phyloP scores from a whole-genome alignment of 371 early-diverging fungal genomes.

The Mortierella sp. region DNA sequence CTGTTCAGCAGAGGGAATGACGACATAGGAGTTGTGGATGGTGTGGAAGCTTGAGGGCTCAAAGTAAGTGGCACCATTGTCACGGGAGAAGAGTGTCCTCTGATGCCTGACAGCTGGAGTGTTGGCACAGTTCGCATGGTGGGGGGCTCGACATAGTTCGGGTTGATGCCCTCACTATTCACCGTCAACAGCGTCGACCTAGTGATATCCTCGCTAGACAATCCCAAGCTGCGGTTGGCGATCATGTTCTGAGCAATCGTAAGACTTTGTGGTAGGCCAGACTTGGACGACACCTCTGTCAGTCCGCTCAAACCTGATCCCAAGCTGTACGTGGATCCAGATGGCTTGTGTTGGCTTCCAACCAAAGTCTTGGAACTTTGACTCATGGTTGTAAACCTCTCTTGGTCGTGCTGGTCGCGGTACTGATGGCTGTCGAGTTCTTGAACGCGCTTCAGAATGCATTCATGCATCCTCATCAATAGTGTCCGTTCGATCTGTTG shows the following conservation, averaged over 20 bases:
- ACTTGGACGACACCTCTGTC: no score
- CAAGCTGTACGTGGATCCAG: no score
- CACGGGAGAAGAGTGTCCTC: constrained; percentile 10
- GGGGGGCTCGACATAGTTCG: constrained; percentile 28
- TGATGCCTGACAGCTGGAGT: constrained; percentile 22
- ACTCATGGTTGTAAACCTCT: constrained; percentile 12
- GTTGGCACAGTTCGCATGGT: constrained; percentile 26
- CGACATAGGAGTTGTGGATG: constrained; percentile 19
- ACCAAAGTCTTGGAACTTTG: constrained; percentile 3
- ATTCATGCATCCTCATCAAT: constrained; percentile 57
- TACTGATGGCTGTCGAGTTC: constrained; percentile 55
- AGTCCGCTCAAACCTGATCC: no score
- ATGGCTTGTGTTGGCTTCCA: neutral
- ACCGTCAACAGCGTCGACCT: constrained; percentile 13
- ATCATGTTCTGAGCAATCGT: constrained; percentile 49
- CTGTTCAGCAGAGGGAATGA: constrained; percentile 44
- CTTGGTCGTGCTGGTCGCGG: constrained; percentile 32
- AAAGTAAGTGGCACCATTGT: constrained; percentile 17
- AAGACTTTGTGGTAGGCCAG: constrained; percentile 29
- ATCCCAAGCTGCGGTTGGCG: constrained; percentile 33
- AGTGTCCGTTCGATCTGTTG: constrained; percentile 54
- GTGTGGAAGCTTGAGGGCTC: constrained; percentile 26
- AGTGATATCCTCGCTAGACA: constrained; percentile 6
- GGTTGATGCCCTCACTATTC: constrained; percentile 51
- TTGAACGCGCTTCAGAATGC: constrained; percentile 54